Base-by-base conservation (phyloP, 129 eudicot genomes). In the Dittrichia graveolens region DNA sequence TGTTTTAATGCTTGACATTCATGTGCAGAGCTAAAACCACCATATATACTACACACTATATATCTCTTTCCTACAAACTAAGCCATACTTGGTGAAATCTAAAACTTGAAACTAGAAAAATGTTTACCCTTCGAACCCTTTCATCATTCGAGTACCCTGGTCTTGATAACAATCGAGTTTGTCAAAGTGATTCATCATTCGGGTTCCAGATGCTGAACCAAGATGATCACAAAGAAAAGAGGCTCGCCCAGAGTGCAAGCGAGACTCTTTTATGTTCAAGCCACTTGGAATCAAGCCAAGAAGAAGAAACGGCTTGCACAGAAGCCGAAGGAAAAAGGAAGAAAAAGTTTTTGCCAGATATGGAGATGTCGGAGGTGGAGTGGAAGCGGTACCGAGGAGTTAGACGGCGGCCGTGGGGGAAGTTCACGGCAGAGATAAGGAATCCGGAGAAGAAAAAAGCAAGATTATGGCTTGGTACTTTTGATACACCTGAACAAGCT, bases 311-410 rank as follows among this genome's bases (percentile, higher is more conserved):
- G 31, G 10, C 8, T 37, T 50, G n/a, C 38, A 3, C 37, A 56
- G 61, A 68, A 38, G 41, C 7, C 6, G 80, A 16, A 56, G 49
- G 11, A 18, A 41, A 40, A 52, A 77, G 47, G 49, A 77, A 77
- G 42, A 71, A 70, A 77, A 69, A n/a, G 39, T 3, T 5, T 6
- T 69, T 65, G 42, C 49, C 56, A 0, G 58, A 77, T 24, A 24
- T 24, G 18, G 67, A 75, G 3, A 41, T 8, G 43, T 62, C 31
- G 42, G 65, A 56, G 50, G 52, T 46, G 8, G 78, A 79, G 54
- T 74, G 85, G 84, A 76, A 78, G 82, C 79, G 73, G 18, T 80
- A 75, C 12, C 45, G 77, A 63, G 84, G 84, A 9, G 81, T 80
- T 2, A 75, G 84, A 6, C 42, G 80, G 34, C 80, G 80, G 19